Percentiles rank a stretch among this genome's conserved stretches.
phyloP scores from a whole-genome alignment of 139 green algal species.

The Chlorella sp. region DNA sequence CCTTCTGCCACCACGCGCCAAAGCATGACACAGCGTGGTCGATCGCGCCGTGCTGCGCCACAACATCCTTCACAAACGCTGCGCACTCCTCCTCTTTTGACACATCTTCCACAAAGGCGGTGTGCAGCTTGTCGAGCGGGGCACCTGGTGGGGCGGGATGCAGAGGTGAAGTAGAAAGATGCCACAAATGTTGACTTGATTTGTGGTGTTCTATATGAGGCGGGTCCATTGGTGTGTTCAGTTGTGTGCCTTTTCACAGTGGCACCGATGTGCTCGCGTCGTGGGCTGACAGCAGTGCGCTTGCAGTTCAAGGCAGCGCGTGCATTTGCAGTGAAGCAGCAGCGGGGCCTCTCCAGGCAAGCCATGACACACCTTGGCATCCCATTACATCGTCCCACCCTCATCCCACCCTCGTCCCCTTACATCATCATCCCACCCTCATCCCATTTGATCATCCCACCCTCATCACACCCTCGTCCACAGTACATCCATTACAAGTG shows the following conservation, averaged over 20 bases:
- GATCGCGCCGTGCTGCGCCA: conserved; percentile 13
- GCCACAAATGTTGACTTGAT: not conserved
- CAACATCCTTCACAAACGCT: conserved; percentile 14
- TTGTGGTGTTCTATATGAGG: not conserved
- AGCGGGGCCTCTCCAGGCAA: no score
- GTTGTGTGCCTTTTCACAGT: no score
- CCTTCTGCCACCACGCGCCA: conserved; percentile 30
- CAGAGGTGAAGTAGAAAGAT: not conserved
- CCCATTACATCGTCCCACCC: no score
- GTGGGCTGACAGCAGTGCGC: not conserved
- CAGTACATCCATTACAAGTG: no score
- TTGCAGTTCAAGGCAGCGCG: no score
- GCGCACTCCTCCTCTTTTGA: conserved; percentile 31
- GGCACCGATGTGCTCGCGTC: not conserved
- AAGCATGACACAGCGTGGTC: conserved; percentile 36
- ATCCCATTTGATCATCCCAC: no score
- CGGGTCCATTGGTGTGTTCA: not conserved
- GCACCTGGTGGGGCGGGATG: not conserved
- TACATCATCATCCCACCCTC: no score
- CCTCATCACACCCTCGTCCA: no score
- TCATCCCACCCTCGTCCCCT: no score
- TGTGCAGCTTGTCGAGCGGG: conserved; percentile 5
- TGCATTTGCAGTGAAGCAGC: no score
- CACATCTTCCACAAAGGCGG: conserved; percentile 19
- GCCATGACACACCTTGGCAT: no score